Evolutionary conservation across 2,329 filamentous ascomycete species (phyloP).

Genomic region (Trichophyton schoenleinii): DNA sequence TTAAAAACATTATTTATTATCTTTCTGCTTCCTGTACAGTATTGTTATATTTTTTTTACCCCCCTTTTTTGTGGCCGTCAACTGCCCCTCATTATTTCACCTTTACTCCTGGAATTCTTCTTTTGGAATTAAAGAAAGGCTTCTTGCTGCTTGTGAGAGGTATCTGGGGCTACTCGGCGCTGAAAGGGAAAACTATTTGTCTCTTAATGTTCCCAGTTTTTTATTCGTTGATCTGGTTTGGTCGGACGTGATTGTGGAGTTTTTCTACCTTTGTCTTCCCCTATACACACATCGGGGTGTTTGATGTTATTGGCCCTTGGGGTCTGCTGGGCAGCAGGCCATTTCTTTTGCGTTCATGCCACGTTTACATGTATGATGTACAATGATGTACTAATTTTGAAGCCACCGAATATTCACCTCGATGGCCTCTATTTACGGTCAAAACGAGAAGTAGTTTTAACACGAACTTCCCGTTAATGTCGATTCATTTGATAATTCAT

Average conservation of each 20-base stretch:
- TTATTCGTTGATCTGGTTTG: constrained; percentile 7
- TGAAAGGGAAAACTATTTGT: constrained; percentile 5
- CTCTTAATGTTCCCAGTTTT: constrained; percentile 9
- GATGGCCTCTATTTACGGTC: not conserved
- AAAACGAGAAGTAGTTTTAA: not conserved
- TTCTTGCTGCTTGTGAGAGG: not conserved
- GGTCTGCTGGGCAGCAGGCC: not conserved
- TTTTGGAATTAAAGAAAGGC: not conserved
- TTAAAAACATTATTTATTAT: constrained; percentile 15
- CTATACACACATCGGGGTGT: not conserved
- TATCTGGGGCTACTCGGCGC: not conserved
- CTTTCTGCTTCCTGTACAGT: constrained; percentile 15
- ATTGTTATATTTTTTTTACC: constrained; percentile 5
- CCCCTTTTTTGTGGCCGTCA: not conserved
- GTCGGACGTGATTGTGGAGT: constrained; percentile 14
- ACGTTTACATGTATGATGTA: constrained; percentile 3
- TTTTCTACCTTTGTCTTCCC: constrained; percentile 11
- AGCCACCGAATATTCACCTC: not conserved
- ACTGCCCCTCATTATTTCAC: not conserved
- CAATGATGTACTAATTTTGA: constrained; percentile 1
- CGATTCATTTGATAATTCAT: not conserved
- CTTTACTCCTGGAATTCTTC: not conserved
- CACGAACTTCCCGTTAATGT: not conserved
- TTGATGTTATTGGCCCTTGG: not conserved
- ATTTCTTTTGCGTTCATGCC: not conserved